Base-by-base conservation (phyloP, 169 alveolate genomes). In the Eimeria maxima region DNA sequence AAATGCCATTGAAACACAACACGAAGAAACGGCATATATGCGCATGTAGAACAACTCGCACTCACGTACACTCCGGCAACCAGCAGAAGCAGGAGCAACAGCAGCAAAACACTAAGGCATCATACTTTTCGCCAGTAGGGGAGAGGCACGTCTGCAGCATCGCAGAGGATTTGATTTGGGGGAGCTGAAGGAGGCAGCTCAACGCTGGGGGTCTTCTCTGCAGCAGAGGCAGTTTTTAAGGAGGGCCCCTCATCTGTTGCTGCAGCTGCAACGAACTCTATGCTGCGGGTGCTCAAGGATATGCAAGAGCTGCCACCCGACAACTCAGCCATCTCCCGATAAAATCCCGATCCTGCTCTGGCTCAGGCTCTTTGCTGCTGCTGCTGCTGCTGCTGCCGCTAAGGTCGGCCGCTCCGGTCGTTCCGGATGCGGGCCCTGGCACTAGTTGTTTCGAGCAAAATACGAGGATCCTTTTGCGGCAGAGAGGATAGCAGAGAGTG, bases 71-170 rank as follows among this genome's bases (percentile, higher is more conserved):
- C 65, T 13, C 65, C 89, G 14, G 42, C 65, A 22, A 55, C 69
- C 69, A 44, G 38, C 69, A 50, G 69, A 42, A 80, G 44, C 60
- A 50, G 69, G 44, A 80, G 44, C 89, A 80, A 69, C 60, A 24
- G 89, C 65, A 6, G 65, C 6, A 47, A 53, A 44, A 18, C 69
- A 50, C 33, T 45, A 80, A 20, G 33, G 71, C 29, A 18, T 33
- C 92, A 11, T 83, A 83, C 92, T 44, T 63, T 67, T 55, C 92
- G 42, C 92, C 92, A 83, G 92, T 76, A 83, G 29, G 92, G 92
- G 65, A 83, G 92, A 14, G 92, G 92, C 71, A 83, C 92, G 33
- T 83, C 92, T 27, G 92, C 92, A 13, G 92, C 29, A 33, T 27
- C 50, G 74, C 92, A 55, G 7, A 83, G 92, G 42, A 33, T 27